Conservation (phyloP, 2,329 filamentous ascomycete species). For the Neocucurbitaria cava region DNA sequence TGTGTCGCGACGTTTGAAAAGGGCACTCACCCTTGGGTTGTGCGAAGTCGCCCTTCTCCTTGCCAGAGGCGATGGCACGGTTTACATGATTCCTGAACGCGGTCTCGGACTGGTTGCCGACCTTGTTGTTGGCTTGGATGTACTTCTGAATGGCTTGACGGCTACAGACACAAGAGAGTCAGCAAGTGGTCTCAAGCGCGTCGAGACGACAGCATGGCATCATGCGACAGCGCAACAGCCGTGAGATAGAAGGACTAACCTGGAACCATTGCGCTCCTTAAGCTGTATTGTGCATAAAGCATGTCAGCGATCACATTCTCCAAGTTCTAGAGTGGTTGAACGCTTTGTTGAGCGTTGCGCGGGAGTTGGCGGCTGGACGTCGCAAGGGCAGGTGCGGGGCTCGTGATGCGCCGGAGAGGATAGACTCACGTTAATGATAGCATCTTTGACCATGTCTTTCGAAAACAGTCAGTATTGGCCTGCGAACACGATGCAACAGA, state of each 20-base stretch:
- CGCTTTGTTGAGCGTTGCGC: constrained; percentile 37
- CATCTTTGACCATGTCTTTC: constrained; percentile 76
- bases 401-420: constrained; percentile 57
- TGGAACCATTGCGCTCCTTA: constrained; percentile 74
- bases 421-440: constrained; percentile 72
- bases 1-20: too few species aligned
- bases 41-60: constrained; percentile 84
- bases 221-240: constrained; percentile 29
- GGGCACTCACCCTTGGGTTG: constrained; percentile 84
- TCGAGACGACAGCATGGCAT: constrained; percentile 34
- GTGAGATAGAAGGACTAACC: constrained; percentile 59
- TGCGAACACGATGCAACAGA: constrained; percentile 57
- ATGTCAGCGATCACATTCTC: constrained; percentile 55
- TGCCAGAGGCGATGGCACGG: constrained; percentile 80
- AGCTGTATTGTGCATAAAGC: constrained; percentile 60
- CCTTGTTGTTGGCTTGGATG: constrained; percentile 73
- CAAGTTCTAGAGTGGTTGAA: constrained; percentile 12
- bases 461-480: constrained; percentile 59
- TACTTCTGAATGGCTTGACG: constrained; percentile 79
- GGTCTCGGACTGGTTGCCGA: constrained; percentile 60
- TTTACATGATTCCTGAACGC: constrained; percentile 81
- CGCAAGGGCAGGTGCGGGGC: constrained; percentile 44
- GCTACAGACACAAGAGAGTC: constrained; percentile 52
- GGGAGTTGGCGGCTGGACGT: constrained; percentile 41
- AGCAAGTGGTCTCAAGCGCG: constrained; percentile 36